Conservation (phyloP, 768 basidiomycete genomes). For the Naganishia kalamii region DNA sequence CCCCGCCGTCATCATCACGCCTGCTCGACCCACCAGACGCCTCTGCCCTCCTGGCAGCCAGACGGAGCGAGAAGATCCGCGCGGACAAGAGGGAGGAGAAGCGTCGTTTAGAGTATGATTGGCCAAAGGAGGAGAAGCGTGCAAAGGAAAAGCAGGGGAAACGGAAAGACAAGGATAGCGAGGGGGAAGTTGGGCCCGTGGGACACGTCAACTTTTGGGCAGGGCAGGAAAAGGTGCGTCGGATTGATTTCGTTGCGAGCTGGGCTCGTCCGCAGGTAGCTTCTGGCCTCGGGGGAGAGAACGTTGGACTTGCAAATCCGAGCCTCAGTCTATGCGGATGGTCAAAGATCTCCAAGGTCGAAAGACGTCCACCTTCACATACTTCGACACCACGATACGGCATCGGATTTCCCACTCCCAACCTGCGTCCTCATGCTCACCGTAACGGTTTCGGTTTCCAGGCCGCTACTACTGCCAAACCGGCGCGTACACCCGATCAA, state of each 20-base stretch:
- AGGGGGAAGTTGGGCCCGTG: conserved; percentile 26
- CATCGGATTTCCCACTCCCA: neutral
- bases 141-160: conserved; percentile 4
- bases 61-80: conserved; percentile 3
- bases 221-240: conserved; percentile 44
- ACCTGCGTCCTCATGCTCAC: neutral
- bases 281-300: too few species aligned
- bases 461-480: neutral
- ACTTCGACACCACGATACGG: too few species aligned
- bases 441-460: neutral
- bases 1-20: neutral
- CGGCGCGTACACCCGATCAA: conserved; percentile 20
- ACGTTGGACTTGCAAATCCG: too few species aligned
- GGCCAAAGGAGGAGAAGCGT: conserved; percentile 34
- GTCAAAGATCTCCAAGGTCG: too few species aligned
- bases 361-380: too few species aligned
- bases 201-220: conserved; percentile 47
- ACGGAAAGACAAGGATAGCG: conserved; percentile 13
- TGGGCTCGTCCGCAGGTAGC: neutral
- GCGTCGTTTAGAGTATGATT: conserved; percentile 41
- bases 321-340: too few species aligned
- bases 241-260: neutral
- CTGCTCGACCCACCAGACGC: conserved; percentile 6
- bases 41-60: conserved; percentile 27
- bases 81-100: conserved; percentile 11